Evolutionary conservation across 768 basidiomycete genomes (phyloP).

Genomic region (Phylloporus rhodoxanthus): DNA sequence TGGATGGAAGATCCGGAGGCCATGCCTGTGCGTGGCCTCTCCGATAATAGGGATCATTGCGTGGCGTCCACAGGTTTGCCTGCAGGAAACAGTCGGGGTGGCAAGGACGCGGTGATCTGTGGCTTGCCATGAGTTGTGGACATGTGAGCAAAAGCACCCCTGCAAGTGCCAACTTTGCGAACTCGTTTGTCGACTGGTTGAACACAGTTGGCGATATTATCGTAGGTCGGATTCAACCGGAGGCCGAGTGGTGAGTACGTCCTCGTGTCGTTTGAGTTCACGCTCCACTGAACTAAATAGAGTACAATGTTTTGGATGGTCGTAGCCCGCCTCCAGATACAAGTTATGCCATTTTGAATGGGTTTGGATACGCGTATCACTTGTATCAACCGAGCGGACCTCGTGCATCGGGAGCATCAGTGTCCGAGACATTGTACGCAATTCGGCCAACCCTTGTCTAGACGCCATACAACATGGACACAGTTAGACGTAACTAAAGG

Average conservation of each 20-base stretch:
- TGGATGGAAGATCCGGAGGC: slow-evolving; percentile 20
- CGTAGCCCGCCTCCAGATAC: neutral
- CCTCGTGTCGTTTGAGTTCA: slow-evolving; percentile 5
- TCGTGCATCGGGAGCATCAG: slow-evolving; percentile 14
- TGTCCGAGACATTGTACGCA: slow-evolving; percentile 15
- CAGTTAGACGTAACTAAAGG: slow-evolving; percentile 15
- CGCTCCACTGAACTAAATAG: neutral
- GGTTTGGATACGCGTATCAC: slow-evolving; percentile 20
- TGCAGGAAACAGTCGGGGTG: slow-evolving; percentile 17
- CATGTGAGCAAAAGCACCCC: no score
- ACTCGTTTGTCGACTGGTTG: neutral
- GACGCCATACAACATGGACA: slow-evolving; percentile 3
- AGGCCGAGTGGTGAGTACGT: slow-evolving; percentile 1
- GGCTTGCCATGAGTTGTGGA: slow-evolving; percentile 17
- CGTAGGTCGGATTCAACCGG: slow-evolving; percentile 5
- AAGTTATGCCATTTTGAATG: slow-evolving; percentile 12
- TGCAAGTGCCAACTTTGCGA: neutral
- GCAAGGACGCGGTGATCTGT: slow-evolving; percentile 5
- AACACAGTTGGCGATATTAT: neutral
- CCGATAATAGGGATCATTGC: slow-evolving; percentile 3
- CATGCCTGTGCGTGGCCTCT: slow-evolving; percentile 12
- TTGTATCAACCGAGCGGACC: slow-evolving; percentile 13
- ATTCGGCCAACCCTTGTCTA: slow-evolving; percentile 13
- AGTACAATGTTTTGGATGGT: neutral
- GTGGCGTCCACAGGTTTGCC: slow-evolving; percentile 23